These are phyloP conservation scores for Nepenthes gracilis DNA, from an alignment of 148 eudicot genomes.

Conservation along the genomic window DNA sequence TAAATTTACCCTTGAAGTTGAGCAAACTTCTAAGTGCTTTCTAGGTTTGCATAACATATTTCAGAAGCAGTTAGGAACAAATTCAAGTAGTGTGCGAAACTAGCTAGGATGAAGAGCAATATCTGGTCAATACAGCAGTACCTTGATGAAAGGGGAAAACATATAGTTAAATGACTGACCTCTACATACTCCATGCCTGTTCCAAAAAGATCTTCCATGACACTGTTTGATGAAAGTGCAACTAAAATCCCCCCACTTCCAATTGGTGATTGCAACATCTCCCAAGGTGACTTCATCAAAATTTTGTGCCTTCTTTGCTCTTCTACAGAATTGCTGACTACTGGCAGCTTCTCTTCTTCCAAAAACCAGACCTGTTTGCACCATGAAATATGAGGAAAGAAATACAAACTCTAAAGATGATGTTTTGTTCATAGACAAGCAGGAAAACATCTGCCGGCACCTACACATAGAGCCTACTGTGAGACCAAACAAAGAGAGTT, in stretches of 20 bases:
- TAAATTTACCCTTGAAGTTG: no score
- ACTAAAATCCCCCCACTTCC: conserved; percentile 71
- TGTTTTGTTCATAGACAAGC: background rate
- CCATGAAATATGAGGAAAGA: background rate
- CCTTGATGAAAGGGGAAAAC: background rate
- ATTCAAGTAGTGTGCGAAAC: background rate
- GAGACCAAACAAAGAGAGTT: no score
- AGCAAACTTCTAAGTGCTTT: no score
- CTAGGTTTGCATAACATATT: no score
- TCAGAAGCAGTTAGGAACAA: no score
- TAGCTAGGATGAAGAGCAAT: background rate
- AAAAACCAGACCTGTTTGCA: conserved; percentile 65
- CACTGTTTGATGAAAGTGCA: conserved; percentile 41
- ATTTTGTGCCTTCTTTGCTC: conserved; percentile 52
- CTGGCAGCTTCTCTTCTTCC: conserved; percentile 86
- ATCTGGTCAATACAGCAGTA: background rate
- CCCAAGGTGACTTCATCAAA: conserved; percentile 92
- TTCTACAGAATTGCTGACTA: conserved; percentile 41
- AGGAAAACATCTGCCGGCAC: background rate
- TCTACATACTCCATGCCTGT: conserved; percentile 71
- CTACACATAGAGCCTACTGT: background rate
- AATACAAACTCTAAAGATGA: background rate
- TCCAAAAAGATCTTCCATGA: conserved; percentile 40
- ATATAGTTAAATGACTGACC: conserved; percentile 27
- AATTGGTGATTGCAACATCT: conserved; percentile 62